These are phyloP conservation scores for Cyamopsis tetragonoloba DNA, from an alignment of 306 rosid genomes.

Conservation along the genomic window DNA sequence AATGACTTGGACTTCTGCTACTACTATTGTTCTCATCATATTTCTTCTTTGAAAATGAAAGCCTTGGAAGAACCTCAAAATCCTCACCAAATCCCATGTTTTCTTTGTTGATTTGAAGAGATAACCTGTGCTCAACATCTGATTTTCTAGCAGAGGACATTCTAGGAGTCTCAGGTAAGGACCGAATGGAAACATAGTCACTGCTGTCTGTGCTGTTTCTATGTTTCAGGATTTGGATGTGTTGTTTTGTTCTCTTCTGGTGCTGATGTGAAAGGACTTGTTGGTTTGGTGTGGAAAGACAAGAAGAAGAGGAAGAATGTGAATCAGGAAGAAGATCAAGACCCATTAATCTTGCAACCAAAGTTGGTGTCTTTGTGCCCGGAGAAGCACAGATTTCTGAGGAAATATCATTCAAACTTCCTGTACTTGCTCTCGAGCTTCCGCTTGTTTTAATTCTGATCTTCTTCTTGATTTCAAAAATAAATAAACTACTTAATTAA, in stretches of 20 bases:
- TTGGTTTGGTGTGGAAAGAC: conserved; percentile 37
- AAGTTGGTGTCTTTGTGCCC: conserved; percentile 75
- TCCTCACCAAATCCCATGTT: conserved; percentile 38
- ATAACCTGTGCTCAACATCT: conserved; percentile 66
- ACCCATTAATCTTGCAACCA: conserved; percentile 96
- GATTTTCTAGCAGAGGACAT: conserved; percentile 62
- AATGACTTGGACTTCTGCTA: conserved; percentile 50
- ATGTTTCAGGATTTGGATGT: conserved; percentile 31
- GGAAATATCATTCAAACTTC: conserved; percentile 37
- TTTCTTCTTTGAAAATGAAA: conserved; percentile 47
- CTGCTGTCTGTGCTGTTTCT: conserved; percentile 41
- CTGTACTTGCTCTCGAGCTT: conserved; percentile 26
- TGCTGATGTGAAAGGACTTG: conserved; percentile 21
- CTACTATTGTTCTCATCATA: conserved; percentile 35
- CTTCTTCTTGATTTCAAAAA: conserved; percentile 53
- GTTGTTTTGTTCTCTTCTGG: conserved; percentile 21
- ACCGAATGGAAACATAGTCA: conserved; percentile 38
- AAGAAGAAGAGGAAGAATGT: conserved; percentile 37
- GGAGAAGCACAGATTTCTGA: conserved; percentile 68
- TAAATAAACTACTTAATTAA: not conserved
- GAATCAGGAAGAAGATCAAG: conserved; percentile 88
- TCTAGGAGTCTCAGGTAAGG: conserved; percentile 80
- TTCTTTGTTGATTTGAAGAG: conserved; percentile 88
- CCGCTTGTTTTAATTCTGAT: conserved; percentile 62
- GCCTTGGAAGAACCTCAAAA: conserved; percentile 45